Evolutionary conservation across 768 basidiomycete genomes (phyloP), one percentile per base, ranked within the genome.

Genomic region (Pleurotus pulmonarius): DNA sequence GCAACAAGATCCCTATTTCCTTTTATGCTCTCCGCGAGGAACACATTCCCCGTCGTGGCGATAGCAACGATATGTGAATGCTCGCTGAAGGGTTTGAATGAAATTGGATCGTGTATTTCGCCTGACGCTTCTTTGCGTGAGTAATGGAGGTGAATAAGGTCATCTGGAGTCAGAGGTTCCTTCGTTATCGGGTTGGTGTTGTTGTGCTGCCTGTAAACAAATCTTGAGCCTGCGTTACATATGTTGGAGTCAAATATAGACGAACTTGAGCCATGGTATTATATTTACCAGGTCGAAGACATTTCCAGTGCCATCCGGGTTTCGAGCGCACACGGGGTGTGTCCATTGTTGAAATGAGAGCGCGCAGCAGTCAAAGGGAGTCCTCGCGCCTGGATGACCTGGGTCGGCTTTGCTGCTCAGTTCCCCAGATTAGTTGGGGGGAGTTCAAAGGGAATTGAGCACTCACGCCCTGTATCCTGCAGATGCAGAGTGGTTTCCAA

Each of bases 21-120:
- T 65, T 87, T 92, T 57, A 94, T 76, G 62, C 94, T 96, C 46
- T 98, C 97, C 6, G 89, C 88, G 15, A 95, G 78, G 70, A 90
- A 98, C 12, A 98, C 94, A 67, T 97, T 97, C 13, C 94, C 94
- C 0, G 93, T 94, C 0, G 85, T 88, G 5, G 87, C 86, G 61
- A 97, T 86, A 41, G 92, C 90, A 38, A 94, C 91, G 55, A 99
- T 91, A 66, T 98, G 91, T 1, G 96, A 95, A 68, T 98, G 96
- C 60, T 96, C 89, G 66, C 82, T 94, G 79, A 99, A 97, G 2
- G 92, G 89, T 69, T 98, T 98, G 83, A 96, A 99, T 3, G 94
- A 93, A 44, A 99, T 94, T 0, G 97, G 97, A 69, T 99, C 97
- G 68, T 97, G 88, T 11, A 92, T 83, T 69, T 94, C 90, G 39